Evolutionary conservation across 208 protist species (phyloP).

Genomic region (Acanthamoeba healyi): DNA sequence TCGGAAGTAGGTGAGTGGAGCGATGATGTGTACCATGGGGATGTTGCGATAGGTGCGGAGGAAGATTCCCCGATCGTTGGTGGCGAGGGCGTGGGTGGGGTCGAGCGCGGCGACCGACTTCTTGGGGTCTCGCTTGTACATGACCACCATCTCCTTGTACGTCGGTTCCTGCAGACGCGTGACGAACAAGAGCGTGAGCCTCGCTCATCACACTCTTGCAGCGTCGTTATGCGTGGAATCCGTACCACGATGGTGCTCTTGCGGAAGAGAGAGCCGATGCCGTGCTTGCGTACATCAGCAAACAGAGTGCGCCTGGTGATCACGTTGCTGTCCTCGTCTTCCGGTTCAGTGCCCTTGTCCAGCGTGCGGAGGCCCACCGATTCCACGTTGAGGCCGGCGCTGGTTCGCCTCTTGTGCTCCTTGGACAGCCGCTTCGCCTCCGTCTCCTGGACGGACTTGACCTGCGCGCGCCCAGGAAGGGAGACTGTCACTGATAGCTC

Average conservation of each 20-base stretch:
- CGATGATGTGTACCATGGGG: background rate
- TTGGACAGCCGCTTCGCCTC: background rate
- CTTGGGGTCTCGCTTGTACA: conserved; percentile 15
- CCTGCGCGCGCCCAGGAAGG: background rate
- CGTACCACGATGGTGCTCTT: conserved; percentile 22
- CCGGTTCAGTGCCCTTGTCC: background rate
- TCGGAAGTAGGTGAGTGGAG: too few relatives aligned
- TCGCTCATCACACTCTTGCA: background rate
- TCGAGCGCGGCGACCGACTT: background rate
- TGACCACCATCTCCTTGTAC: conserved; percentile 21
- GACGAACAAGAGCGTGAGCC: background rate
- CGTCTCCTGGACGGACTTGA: background rate
- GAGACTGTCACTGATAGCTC: too few relatives aligned
- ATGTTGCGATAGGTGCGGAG: conserved; percentile 25
- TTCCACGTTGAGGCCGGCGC: background rate
- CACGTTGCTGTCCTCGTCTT: conserved; percentile 31
- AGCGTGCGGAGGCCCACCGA: background rate
- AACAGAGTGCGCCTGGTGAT: background rate
- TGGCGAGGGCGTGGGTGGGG: background rate
- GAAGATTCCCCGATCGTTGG: conserved; percentile 15
- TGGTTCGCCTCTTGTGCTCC: background rate
- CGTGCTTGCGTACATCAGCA: conserved; percentile 29
- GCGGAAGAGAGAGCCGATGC: conserved; percentile 11
- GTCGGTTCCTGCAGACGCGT: conserved; percentile 10
- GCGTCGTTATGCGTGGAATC: too few relatives aligned